phyloP scores from a whole-genome alignment of 148 eudicot genomes.

The Rhododendron williamsianum region DNA sequence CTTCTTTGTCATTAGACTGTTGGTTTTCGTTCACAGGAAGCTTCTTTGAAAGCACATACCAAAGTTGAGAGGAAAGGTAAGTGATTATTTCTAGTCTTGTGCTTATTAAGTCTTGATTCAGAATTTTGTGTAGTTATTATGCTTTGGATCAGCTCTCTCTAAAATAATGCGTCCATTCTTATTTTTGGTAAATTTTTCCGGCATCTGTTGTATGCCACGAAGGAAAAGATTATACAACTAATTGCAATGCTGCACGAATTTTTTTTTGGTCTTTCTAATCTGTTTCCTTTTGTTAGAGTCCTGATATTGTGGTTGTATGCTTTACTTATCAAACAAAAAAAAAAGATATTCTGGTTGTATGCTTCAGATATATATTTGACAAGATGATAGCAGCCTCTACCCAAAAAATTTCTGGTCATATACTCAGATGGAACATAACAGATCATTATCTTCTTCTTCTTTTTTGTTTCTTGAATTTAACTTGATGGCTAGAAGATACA shows the following conservation, averaged over 20 bases:
- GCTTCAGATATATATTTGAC: background rate
- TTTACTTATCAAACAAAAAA: background rate
- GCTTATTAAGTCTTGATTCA: background rate
- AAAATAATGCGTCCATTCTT: background rate
- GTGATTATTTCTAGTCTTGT: constrained; percentile 8
- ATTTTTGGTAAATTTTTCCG: background rate
- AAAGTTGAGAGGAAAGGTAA: constrained; percentile 64
- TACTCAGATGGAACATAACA: background rate
- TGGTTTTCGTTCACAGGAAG: constrained; percentile 46
- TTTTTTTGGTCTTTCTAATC: background rate
- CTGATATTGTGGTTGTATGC: background rate
- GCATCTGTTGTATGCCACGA: background rate
- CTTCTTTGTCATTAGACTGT: background rate
- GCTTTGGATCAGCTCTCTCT: background rate
- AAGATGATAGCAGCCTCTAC: background rate
- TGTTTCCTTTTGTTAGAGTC: background rate
- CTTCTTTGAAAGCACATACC: constrained; percentile 34
- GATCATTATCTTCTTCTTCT: background rate
- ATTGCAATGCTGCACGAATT: background rate
- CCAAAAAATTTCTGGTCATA: background rate
- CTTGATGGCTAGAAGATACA: background rate
- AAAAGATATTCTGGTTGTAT: background rate
- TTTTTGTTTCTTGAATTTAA: background rate
- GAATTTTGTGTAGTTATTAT: background rate
- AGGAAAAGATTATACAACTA: background rate